Conservation (phyloP, 2,329 filamentous ascomycete species). For the Penicillium sp. region DNA sequence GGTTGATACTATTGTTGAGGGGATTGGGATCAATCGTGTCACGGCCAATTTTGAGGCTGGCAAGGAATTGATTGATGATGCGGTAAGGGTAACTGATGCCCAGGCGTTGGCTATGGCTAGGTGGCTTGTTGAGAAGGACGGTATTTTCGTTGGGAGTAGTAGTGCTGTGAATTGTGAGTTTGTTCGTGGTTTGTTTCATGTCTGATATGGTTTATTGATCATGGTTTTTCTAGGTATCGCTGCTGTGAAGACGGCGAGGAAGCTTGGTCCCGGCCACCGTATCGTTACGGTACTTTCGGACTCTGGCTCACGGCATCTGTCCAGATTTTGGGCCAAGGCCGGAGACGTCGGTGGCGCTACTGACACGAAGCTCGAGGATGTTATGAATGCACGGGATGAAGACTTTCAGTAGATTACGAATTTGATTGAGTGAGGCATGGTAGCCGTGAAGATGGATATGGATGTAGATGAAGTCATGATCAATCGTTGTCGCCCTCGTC, state of each 20-base stretch:
- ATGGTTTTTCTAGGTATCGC: conserved; percentile 41
- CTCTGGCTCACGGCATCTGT: conserved; percentile 51
- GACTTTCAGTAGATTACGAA: conserved; percentile 24
- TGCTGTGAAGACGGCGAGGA: conserved; percentile 46
- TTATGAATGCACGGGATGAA: conserved; percentile 41
- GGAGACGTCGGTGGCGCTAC: conserved; percentile 46
- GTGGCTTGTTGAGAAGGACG: conserved; percentile 93
- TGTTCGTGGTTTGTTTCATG: conserved; percentile 10
- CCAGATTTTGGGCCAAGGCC: conserved; percentile 50
- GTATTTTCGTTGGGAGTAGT: conserved; percentile 89
- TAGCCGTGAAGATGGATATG: neutral
- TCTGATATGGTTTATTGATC: conserved; percentile 9
- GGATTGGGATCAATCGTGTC: conserved; percentile 91
- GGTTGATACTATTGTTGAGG: conserved; percentile 94
- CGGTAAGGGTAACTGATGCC: conserved; percentile 78
- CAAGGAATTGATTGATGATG: conserved; percentile 81
- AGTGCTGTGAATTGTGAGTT: conserved; percentile 86
- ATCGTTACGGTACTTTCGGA: conserved; percentile 50
- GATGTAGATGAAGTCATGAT: neutral
- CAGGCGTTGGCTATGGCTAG: conserved; percentile 93
- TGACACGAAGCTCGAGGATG: conserved; percentile 46
- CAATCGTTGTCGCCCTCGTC: neutral
- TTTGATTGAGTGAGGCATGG: neutral
- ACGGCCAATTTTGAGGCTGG: conserved; percentile 90
- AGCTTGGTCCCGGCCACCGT: conserved; percentile 47